Conservation (phyloP, 2,329 filamentous ascomycete species). For the Hymenoscyphus occultus region DNA sequence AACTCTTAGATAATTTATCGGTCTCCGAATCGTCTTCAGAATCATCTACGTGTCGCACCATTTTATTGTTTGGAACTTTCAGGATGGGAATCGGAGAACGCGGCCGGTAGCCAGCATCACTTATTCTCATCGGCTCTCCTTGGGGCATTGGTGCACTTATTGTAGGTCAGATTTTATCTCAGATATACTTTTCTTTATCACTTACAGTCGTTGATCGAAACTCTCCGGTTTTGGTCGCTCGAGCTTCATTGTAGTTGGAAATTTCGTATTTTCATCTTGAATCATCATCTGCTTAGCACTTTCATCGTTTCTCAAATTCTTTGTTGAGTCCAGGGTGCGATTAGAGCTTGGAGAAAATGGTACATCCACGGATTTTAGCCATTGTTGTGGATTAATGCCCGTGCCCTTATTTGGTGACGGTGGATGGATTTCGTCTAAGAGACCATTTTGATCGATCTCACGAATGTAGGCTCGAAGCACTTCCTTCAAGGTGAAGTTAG, state of each 20-base stretch:
- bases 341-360: constrained; percentile 17
- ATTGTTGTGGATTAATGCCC: constrained; percentile 26
- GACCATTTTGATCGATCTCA: constrained; percentile 54
- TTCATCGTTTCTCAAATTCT: constrained; percentile 21
- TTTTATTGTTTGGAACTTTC: constrained; percentile 20
- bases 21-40: constrained; percentile 24
- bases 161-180: not conserved
- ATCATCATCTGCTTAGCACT: constrained; percentile 30
- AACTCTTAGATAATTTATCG: constrained; percentile 14
- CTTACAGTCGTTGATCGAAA: constrained; percentile 1
- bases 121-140: constrained; percentile 4
- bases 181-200: not conserved
- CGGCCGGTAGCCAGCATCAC: constrained; percentile 9
- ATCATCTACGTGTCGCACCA: constrained; percentile 22
- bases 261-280: constrained; percentile 36
- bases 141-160: not conserved
- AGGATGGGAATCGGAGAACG: constrained; percentile 19
- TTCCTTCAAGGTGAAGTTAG: constrained; percentile 42
- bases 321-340: constrained; percentile 26
- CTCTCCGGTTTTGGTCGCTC: constrained; percentile 27
- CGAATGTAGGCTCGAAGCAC: constrained; percentile 59
- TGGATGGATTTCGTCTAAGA: constrained; percentile 46
- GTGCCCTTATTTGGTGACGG: constrained; percentile 32
- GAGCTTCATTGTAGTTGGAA: constrained; percentile 32
- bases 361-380: constrained; percentile 26